phyloP scores from a whole-genome alignment of 2,329 filamentous ascomycete species.

The Fusarium musae region DNA sequence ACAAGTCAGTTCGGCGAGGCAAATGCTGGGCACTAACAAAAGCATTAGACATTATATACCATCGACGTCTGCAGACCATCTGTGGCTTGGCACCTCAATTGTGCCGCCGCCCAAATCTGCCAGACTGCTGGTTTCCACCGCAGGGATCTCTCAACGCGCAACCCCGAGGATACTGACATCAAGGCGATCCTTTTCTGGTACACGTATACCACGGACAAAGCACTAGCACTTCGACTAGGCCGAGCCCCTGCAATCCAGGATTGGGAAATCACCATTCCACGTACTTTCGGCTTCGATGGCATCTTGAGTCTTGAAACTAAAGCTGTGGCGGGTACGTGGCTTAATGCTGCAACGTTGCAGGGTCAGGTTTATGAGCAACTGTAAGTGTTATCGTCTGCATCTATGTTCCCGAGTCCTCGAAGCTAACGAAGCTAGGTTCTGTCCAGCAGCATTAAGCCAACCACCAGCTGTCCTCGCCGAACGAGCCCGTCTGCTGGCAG shows the following conservation, averaged over 20 bases:
- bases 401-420: no score
- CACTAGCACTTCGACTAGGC: constrained; percentile 68
- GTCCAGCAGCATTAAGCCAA: constrained; percentile 56
- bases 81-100: constrained; percentile 71
- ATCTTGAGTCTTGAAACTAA: constrained; percentile 45
- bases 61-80: constrained; percentile 71
- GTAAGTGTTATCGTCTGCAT: constrained; percentile 35
- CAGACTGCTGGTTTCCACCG: constrained; percentile 72
- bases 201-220: constrained; percentile 68
- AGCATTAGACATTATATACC: constrained; percentile 65
- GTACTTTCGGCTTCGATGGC: constrained; percentile 57
- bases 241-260: constrained; percentile 68
- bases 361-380: constrained; percentile 67
- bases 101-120: constrained; percentile 68
- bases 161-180: constrained; percentile 48
- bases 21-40: constrained; percentile 2
- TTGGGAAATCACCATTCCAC: constrained; percentile 66
- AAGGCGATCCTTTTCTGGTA: constrained; percentile 61
- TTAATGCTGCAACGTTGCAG: constrained; percentile 65
- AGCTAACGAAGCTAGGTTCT: constrained; percentile 56
- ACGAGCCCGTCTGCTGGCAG: constrained; percentile 53
- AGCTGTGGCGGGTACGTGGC: constrained; percentile 63
- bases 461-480: constrained; percentile 54
- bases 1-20: no score
- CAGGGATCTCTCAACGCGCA: constrained; percentile 44